phyloP scores from a whole-genome alignment of 768 basidiomycete genomes.

The Dioszegia hungarica region DNA sequence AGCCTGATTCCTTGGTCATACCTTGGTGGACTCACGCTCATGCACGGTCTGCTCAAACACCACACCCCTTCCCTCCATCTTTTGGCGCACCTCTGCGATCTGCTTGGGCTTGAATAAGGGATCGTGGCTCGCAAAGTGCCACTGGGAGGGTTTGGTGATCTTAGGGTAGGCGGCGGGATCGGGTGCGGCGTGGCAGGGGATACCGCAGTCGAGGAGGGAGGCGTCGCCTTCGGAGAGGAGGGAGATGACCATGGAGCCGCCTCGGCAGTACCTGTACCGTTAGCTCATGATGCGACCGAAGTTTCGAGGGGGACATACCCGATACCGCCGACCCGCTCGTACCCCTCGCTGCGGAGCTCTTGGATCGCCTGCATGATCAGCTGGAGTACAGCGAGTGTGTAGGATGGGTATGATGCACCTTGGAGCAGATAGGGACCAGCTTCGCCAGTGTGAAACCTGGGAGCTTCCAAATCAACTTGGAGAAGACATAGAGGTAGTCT shows the following conservation, averaged over 20 bases:
- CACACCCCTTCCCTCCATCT: conserved; percentile 16
- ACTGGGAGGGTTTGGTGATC: conserved; percentile 18
- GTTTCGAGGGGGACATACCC: conserved; percentile 12
- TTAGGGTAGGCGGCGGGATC: conserved; percentile 8
- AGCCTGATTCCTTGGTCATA: not conserved
- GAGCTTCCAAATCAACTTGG: conserved; percentile 6
- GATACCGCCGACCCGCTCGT: conserved; percentile 20
- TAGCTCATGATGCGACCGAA: too few species aligned
- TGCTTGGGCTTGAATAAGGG: conserved; percentile 20
- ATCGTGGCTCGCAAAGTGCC: conserved; percentile 29
- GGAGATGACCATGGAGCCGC: conserved; percentile 25
- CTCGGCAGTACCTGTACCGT: conserved; percentile 21
- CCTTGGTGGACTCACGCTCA: conserved; percentile 15
- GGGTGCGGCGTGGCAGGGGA: conserved; percentile 30
- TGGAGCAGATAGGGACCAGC: too few species aligned
- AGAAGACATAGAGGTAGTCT: not conserved
- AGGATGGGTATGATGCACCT: too few species aligned
- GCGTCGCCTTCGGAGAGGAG: conserved; percentile 14
- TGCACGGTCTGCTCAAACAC: conserved; percentile 15
- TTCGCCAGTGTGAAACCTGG: not conserved
- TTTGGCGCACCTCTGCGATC: conserved; percentile 18
- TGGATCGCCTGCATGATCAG: conserved; percentile 17
- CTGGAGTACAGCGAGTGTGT: too few species aligned
- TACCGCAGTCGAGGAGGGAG: conserved; percentile 16
- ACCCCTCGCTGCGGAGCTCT: conserved; percentile 27